Evolutionary conservation across 768 basidiomycete species (phyloP).

Genomic region (Chiua virens): DNA sequence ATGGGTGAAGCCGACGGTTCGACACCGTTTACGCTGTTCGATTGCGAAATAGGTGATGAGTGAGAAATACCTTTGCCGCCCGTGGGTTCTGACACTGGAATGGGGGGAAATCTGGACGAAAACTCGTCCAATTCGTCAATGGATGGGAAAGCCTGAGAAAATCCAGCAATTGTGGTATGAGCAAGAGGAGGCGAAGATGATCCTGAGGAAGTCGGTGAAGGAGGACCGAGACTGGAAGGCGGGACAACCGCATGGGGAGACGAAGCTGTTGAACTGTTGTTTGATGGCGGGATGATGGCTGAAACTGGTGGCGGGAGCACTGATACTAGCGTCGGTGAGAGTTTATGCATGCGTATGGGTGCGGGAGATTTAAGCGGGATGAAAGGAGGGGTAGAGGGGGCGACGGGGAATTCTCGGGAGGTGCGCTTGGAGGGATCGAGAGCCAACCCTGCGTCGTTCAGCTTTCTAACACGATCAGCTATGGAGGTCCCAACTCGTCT

Average conservation of each 20-base stretch:
- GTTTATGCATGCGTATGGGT: conserved; percentile 36
- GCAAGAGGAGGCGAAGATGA: conserved; percentile 57
- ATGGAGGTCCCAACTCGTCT: conserved; percentile 63
- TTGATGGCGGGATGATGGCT: conserved; percentile 18
- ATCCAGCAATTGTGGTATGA: conserved; percentile 50
- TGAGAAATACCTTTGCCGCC: conserved; percentile 27
- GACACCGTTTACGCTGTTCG: conserved; percentile 31
- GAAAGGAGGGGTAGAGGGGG: conserved; percentile 31
- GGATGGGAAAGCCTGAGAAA: conserved; percentile 68
- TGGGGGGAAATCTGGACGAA: conserved; percentile 47
- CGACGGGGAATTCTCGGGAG: conserved; percentile 50
- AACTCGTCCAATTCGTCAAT: conserved; percentile 74
- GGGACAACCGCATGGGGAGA: conserved; percentile 69
- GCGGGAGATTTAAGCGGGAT: conserved; percentile 32
- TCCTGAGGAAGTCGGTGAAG: conserved; percentile 70
- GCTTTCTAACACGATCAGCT: conserved; percentile 75
- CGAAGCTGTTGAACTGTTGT: conserved; percentile 35
- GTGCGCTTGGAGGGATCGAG: conserved; percentile 56
- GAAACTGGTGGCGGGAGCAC: conserved; percentile 22
- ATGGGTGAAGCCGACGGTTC: conserved; percentile 33
- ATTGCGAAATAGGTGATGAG: conserved; percentile 22
- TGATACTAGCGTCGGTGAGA: conserved; percentile 38
- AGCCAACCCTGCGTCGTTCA: conserved; percentile 71
- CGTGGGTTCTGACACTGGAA: conserved; percentile 43
- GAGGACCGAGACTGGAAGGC: conserved; percentile 69